These are phyloP conservation scores for Triticum timopheevii DNA, from an alignment of 176 grass and related monocot species.

Conservation along the genomic window DNA sequence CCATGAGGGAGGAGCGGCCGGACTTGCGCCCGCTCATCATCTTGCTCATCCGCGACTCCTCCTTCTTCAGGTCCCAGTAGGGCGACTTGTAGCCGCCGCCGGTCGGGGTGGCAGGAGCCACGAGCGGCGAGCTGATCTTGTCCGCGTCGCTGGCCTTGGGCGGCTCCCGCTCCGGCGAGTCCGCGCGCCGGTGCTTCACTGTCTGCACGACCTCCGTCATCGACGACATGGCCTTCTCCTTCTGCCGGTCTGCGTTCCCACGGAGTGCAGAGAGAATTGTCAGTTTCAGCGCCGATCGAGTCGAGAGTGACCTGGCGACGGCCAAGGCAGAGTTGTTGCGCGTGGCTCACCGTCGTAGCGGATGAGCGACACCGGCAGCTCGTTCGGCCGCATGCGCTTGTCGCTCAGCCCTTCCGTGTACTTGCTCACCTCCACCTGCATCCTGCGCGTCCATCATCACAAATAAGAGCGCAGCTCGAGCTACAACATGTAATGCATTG, in stretches of 20 bases:
- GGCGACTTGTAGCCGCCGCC: conserved; percentile 53
- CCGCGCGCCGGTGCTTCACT: conserved; percentile 63
- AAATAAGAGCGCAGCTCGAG: not conserved
- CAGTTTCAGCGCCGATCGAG: not conserved
- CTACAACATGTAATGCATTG: no score
- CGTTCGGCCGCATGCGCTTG: conserved; percentile 85
- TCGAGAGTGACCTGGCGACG: not conserved
- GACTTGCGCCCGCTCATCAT: conserved; percentile 53
- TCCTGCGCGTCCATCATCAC: conserved; percentile 36
- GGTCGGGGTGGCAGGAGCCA: conserved; percentile 12
- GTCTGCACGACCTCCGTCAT: conserved; percentile 92
- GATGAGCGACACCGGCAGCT: conserved; percentile 93
- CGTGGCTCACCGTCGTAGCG: conserved; percentile 75
- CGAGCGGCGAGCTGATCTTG: conserved; percentile 34
- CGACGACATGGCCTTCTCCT: conserved; percentile 88
- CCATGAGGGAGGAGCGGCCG: conserved; percentile 68
- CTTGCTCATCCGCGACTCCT: conserved; percentile 45
- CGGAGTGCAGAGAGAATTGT: not conserved
- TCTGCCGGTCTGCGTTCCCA: conserved; percentile 60
- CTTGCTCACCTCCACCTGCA: conserved; percentile 99
- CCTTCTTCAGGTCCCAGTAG: conserved; percentile 59
- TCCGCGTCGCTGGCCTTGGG: conserved; percentile 36
- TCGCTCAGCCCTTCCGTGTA: conserved; percentile 94
- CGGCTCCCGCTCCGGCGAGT: conserved; percentile 41
- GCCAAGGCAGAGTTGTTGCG: not conserved